Evolutionary conservation across 2,329 filamentous ascomycete species (phyloP), one percentile per base, ranked within the genome.

Genomic region (Fusarium floridanum): DNA sequence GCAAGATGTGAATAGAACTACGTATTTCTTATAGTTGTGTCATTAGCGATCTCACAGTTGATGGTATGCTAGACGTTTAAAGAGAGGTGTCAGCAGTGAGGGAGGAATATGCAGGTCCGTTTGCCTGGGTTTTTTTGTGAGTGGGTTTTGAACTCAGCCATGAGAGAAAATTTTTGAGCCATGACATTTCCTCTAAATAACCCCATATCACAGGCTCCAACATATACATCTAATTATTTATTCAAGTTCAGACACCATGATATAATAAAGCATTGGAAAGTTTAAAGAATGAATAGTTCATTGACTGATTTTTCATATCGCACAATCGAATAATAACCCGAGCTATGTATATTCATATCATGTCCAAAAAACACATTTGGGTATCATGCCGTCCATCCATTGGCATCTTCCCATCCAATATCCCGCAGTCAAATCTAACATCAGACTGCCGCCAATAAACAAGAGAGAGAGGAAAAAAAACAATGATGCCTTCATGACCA

Each of bases 111-210:
- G 57, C 32, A 60, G 17, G 36, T 62, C 61, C 53, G 53, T 64
- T 66, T 68, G 63, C 41, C 32, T 64, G 64, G 70, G 29, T 61
- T 20, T 17, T 68, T 76, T 75, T 68, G 67, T 73, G 71, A 67
- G 76, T 78, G 76, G 76, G 68, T 73, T 78, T 64, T 64, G 14
- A 37, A 71, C 64, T 75, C 66, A 63, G 66, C 69, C 41, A 65
- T 74, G 74, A 72, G 68, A 48, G 75, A 75, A 78, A 78, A 65
- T 61, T 72, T 76, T 78, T 69, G 68, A 59, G 45, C 70, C 41
- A 61, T 62, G 59, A 39, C 62, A 62, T 59, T 61, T 67, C 32
- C 16, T 64, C 55, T 32, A 59, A 24, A 56, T 20, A 67, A 64
- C 75, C 45, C 75, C 64, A 66, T 72, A 69, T 12, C 64, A 48